These are phyloP conservation scores for Haematococcus lacustris DNA, from an alignment of 139 green algal species.

Conservation along the genomic window DNA sequence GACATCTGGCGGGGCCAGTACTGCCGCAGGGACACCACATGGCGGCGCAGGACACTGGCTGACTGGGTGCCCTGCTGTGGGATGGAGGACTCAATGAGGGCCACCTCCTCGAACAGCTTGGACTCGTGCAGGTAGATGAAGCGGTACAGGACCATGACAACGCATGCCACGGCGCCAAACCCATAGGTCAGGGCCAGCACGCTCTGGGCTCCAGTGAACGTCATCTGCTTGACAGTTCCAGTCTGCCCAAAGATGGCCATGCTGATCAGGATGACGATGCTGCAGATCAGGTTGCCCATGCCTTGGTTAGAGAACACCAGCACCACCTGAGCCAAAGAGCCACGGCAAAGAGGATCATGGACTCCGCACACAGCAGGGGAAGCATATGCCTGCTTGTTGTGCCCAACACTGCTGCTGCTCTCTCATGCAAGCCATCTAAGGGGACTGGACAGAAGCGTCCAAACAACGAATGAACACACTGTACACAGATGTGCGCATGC, in stretches of 20 bases:
- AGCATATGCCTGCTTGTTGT: too few relatives aligned
- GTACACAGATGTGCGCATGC: too few relatives aligned
- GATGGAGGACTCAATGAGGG: background rate
- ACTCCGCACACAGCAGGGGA: too few relatives aligned
- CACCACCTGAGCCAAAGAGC: too few relatives aligned
- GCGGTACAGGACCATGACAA: constrained; percentile 12
- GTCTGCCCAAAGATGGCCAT: constrained; percentile 32
- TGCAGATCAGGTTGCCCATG: constrained; percentile 47
- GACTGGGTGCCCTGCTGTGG: background rate
- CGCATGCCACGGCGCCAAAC: constrained; percentile 7
- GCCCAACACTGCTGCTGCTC: too few relatives aligned
- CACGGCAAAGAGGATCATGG: too few relatives aligned
- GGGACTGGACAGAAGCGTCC: too few relatives aligned
- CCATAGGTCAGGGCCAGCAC: constrained; percentile 15
- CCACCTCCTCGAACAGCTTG: constrained; percentile 10
- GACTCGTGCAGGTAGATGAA: constrained; percentile 13
- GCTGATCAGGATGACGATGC: constrained; percentile 24
- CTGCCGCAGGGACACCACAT: background rate
- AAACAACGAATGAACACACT: too few relatives aligned
- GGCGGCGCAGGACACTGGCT: background rate
- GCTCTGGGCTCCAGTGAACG: background rate
- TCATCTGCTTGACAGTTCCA: background rate
- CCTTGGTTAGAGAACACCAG: constrained; percentile 53
- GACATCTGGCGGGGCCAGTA: constrained; percentile 12
- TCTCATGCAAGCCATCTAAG: too few relatives aligned